A percentile compares a stretch with the other conserved stretches of the same genome.
phyloP scores from a whole-genome alignment of 169 alveolate species.

The Plasmodium blacklocki region DNA sequence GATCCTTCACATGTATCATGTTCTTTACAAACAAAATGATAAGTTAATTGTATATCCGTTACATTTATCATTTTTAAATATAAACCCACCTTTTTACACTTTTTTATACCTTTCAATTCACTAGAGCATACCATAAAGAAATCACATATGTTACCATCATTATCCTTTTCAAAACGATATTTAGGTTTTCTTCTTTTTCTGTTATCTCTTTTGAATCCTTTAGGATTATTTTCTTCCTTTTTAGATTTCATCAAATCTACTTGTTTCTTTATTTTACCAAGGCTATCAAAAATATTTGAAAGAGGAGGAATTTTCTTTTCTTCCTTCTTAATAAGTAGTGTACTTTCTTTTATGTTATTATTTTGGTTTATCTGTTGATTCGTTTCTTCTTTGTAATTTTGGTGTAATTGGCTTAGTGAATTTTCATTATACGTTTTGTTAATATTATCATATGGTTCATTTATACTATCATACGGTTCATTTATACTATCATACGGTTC shows the following conservation, averaged over 20 bases:
- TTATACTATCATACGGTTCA: too few species aligned
- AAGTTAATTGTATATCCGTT: background rate
- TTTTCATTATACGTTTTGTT: too few species aligned
- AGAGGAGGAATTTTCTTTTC: background rate
- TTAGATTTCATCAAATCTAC: background rate
- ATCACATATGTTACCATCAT: constrained; percentile 8
- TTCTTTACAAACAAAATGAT: background rate
- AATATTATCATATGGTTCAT: too few species aligned
- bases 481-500: too few species aligned
- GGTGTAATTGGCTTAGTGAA: too few species aligned
- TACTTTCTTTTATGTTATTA: background rate
- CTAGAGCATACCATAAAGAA: constrained; percentile 1
- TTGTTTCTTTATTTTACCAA: background rate
- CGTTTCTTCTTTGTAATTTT: background rate
- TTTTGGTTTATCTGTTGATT: background rate
- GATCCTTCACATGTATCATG: constrained; percentile 21
- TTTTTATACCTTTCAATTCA: constrained; percentile 8
- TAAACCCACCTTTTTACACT: background rate
- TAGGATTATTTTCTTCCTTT: background rate
- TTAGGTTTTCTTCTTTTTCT: background rate
- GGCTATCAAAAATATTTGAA: background rate
- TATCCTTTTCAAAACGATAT: constrained; percentile 23
- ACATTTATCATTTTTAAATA: background rate
- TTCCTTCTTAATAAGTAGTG: background rate
- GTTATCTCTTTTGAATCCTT: background rate